Conservation (phyloP, 495 filamentous ascomycete genomes). For the Trichoderma gamsii region DNA sequence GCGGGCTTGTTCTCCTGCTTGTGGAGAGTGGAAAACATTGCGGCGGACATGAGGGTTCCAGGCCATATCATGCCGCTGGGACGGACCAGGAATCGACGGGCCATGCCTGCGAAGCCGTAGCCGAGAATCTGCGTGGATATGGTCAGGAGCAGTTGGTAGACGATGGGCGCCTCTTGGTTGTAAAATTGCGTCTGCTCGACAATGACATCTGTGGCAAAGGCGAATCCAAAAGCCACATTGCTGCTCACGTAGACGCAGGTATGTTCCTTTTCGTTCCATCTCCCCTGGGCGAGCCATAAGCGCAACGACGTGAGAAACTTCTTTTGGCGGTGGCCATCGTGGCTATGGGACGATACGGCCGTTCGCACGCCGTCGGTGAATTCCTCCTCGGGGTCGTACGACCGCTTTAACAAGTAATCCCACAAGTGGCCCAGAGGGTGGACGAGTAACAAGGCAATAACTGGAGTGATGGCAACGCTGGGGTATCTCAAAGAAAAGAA, state of each 20-base stretch:
- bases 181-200: conserved; percentile 86
- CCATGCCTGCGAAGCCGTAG: conserved; percentile 76
- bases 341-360: conserved; percentile 14
- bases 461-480: conserved; percentile 76
- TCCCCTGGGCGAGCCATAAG: conserved; percentile 71
- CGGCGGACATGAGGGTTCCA: conserved; percentile 76
- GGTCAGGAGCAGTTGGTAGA: conserved; percentile 75
- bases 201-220: conserved; percentile 78
- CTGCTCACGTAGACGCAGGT: conserved; percentile 82
- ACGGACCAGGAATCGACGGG: conserved; percentile 69
- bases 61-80: conserved; percentile 93
- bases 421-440: conserved; percentile 74
- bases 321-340: conserved; percentile 15
- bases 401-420: conserved; percentile 61
- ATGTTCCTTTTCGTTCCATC: conserved; percentile 84
- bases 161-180: conserved; percentile 63
- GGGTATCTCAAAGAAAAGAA: conserved; percentile 83
- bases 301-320: conserved; percentile 32
- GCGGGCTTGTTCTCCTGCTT: conserved; percentile 73
- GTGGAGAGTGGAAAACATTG: conserved; percentile 81
- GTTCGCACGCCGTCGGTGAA: conserved; percentile 49
- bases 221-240: conserved; percentile 87
- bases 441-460: conserved; percentile 75
- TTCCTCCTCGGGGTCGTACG: conserved; percentile 54
- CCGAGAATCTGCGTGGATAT: conserved; percentile 80